Conservation (phyloP, 768 basidiomycete species). For the Lactarius vividus region DNA sequence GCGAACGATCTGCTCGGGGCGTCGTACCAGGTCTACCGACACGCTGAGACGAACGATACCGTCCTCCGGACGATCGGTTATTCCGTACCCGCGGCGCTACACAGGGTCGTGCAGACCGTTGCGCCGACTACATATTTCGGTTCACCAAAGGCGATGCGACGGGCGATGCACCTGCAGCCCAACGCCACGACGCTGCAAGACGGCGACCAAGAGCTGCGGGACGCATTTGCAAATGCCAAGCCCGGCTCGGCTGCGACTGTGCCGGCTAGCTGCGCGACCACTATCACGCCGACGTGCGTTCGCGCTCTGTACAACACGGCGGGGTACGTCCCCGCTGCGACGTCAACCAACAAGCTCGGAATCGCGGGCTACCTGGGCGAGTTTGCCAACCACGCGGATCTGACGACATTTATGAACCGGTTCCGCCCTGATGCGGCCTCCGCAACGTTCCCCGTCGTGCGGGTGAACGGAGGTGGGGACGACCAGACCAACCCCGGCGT, state of each 20-base stretch:
- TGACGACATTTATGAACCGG: slow-evolving; percentile 45
- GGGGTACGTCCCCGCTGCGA: slow-evolving; percentile 34
- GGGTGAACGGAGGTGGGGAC: slow-evolving; percentile 30
- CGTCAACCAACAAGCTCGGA: slow-evolving; percentile 35
- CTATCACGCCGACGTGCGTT: slow-evolving; percentile 38
- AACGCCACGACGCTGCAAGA: slow-evolving; percentile 40
- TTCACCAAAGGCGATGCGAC: slow-evolving; percentile 50
- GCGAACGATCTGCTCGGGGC: slow-evolving; percentile 58
- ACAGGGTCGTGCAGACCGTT: slow-evolving; percentile 54
- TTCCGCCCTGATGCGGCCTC: slow-evolving; percentile 39
- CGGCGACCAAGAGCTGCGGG: slow-evolving; percentile 30
- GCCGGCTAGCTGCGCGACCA: slow-evolving; percentile 43
- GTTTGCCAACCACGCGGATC: slow-evolving; percentile 48
- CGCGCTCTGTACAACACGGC: slow-evolving; percentile 38
- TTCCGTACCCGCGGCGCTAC: slow-evolving; percentile 53
- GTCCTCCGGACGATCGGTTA: slow-evolving; percentile 59
- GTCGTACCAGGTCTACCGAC: slow-evolving; percentile 56
- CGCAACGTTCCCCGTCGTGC: neutral
- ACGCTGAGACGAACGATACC: slow-evolving; percentile 45
- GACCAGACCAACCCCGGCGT: slow-evolving; percentile 53
- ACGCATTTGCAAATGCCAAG: neutral
- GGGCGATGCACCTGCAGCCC: slow-evolving; percentile 55
- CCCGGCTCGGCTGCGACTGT: slow-evolving; percentile 32
- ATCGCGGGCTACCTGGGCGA: slow-evolving; percentile 48
- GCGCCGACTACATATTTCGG: slow-evolving; percentile 64